Evolutionary conservation across 352 stramenopile genomes (phyloP).

Genomic region (Globisporangium nagaii): DNA sequence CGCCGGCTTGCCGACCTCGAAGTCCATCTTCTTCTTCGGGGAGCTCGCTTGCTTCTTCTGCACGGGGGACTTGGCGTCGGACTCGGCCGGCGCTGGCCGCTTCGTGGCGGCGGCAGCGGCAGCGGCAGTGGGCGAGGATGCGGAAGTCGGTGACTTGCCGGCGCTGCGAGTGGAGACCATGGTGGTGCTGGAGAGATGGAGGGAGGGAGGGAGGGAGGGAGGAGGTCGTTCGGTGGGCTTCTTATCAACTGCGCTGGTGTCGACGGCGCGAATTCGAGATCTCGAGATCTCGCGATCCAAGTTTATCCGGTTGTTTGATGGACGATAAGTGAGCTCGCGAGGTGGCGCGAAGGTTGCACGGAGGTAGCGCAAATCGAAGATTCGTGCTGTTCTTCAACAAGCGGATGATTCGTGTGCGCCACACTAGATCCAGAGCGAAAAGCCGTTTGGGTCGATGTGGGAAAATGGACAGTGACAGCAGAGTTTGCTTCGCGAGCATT

Average conservation of each 20-base stretch:
- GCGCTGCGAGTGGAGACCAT: constrained; percentile 60
- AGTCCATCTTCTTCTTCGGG: constrained; percentile 15
- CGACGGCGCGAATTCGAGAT: background rate
- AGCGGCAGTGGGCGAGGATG: constrained; percentile 3
- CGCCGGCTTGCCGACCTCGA: constrained; percentile 40
- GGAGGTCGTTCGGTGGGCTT: background rate
- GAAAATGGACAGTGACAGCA: too few relatives aligned
- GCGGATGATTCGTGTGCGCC: too few relatives aligned
- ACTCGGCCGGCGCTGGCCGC: constrained; percentile 18
- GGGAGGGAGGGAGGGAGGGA: background rate
- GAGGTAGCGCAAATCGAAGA: background rate
- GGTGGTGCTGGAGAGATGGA: background rate
- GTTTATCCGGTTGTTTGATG: background rate
- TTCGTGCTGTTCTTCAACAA: background rate
- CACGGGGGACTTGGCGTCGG: constrained; percentile 20
- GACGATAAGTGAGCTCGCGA: constrained; percentile 1
- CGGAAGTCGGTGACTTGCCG: constrained; percentile 12
- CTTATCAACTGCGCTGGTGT: background rate
- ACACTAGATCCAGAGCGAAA: background rate
- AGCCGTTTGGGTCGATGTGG: too few relatives aligned
- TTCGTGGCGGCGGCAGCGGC: constrained; percentile 35
- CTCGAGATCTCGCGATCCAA: background rate
- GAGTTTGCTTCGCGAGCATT: too few relatives aligned
- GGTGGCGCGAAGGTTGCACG: constrained; percentile 1
- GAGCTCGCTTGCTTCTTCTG: constrained; percentile 41